Evolutionary conservation across 2,329 filamentous ascomycete genomes (phyloP), one percentile per base, ranked within the genome.

Genomic region (Calonectria ilicicola): DNA sequence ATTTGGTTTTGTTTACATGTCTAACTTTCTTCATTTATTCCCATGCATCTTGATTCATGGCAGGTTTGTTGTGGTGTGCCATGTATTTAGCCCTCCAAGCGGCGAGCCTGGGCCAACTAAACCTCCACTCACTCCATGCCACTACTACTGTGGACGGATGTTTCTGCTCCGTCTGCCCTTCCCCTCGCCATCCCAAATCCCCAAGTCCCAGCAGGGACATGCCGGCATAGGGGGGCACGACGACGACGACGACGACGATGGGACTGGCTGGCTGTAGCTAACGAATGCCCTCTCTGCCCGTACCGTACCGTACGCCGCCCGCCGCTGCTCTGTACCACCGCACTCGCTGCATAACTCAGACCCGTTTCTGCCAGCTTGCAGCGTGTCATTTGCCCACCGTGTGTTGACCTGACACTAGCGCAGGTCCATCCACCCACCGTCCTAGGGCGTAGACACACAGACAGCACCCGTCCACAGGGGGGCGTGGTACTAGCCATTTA

Each of bases 371-470:
- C 69, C 76, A 76, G 72, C 49, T 72, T 75, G 44, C 67, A 70
- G 75, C 64, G 47, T 67, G 56, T 64, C 60, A 77, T 75, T 75
- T 77, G 70, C 65, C 67, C 69, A 78, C 75, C 65, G 53, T 53
- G 60, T 72, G 65, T 70, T 72, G 71, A 58, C 74, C 74, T 76
- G 66, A 73, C 78, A 77, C 78, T 79, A 78, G 77, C 75, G 78
- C 75, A 79, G 75, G 76, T 79, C 78, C 78, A 76, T 75, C 69
- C 71, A 74, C 69, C 72, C 76, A 79, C 76, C 75, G 72, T 72
- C 72, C 63, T 74, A 69, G 74, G 58, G 70, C 60, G 72, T 74
- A 35, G 32, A 66, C 58, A 60, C 66, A 49, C 49, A 27, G 67
- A 51, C 44, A 66, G 23, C 14, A 35, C 17, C 51, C 29, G 32